Conservation (phyloP, 2,329 filamentous ascomycete genomes). For the Colletotrichum tropicicola region DNA sequence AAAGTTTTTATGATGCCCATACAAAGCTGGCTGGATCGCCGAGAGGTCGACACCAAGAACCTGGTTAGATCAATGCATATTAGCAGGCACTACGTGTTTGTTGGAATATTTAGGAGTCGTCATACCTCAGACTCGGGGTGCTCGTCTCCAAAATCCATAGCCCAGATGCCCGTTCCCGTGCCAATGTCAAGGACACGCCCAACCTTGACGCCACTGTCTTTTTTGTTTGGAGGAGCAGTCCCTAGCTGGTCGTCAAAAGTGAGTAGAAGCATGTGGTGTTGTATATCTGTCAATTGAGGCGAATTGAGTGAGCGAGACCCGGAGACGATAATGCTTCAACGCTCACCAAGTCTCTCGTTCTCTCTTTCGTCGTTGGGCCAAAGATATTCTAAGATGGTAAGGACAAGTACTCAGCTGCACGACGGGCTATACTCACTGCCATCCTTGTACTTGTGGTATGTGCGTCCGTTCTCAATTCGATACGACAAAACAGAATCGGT, state of each 20-base stretch:
- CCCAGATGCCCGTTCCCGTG: conserved; percentile 55
- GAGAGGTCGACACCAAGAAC: conserved; percentile 51
- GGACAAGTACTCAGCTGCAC: too few species aligned
- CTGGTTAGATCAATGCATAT: too few species aligned
- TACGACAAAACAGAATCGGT: neutral
- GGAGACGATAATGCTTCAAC: too few species aligned
- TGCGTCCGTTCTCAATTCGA: neutral
- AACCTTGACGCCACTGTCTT: conserved; percentile 27
- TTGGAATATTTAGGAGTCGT: neutral
- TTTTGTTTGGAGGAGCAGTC: conserved; percentile 34
- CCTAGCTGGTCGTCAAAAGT: conserved; percentile 41
- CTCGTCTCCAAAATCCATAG: conserved; percentile 52
- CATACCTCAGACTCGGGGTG: conserved; percentile 41
- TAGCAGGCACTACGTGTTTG: too few species aligned
- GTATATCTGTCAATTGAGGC: conserved; percentile 38
- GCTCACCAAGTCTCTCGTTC: conserved; percentile 13
- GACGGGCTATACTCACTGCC: too few species aligned
- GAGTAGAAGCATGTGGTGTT: conserved; percentile 44
- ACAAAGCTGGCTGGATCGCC: conserved; percentile 48
- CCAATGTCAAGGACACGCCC: conserved; percentile 52
- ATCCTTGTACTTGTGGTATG: neutral
- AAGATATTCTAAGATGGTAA: conserved; percentile 29
- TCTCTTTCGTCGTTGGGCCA: conserved; percentile 28
- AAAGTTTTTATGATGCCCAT: too few species aligned
- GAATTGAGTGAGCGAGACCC: too few species aligned